A percentile compares a stretch with the other conserved stretches of the same genome.
These are phyloP conservation scores for Malus domestica DNA, from an alignment of 306 rosid genomes.

Conservation along the genomic window ASM211411v1 NC_041791.1:31401501-31402000, in stretches of 20 bases:
- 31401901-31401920: conserved; percentile 32
- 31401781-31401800: not conserved
- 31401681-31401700: not conserved
- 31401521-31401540: not conserved
- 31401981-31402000: conserved; percentile 24
- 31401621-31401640: conserved; percentile 30
- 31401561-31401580: conserved; percentile 25
- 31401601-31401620: not conserved
- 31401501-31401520: not conserved
- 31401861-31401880: conserved; percentile 28
- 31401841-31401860: conserved; percentile 59
- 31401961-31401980: conserved; percentile 24
- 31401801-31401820: conserved; percentile 34
- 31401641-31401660: conserved; percentile 33
- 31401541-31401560: not conserved
- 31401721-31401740: conserved; percentile 23
- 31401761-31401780: not conserved
- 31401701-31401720: conserved; percentile 23
- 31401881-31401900: conserved; percentile 47
- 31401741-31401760: conserved; percentile 41
- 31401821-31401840: conserved; percentile 21
- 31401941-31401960: conserved; percentile 11
- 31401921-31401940: conserved; percentile 53
- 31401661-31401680: conserved; percentile 11
- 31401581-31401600: conserved; percentile 36